Evolutionary conservation across 805 yeast species (phyloP).

Genomic region (Schwanniomyces yamadae): DNA sequence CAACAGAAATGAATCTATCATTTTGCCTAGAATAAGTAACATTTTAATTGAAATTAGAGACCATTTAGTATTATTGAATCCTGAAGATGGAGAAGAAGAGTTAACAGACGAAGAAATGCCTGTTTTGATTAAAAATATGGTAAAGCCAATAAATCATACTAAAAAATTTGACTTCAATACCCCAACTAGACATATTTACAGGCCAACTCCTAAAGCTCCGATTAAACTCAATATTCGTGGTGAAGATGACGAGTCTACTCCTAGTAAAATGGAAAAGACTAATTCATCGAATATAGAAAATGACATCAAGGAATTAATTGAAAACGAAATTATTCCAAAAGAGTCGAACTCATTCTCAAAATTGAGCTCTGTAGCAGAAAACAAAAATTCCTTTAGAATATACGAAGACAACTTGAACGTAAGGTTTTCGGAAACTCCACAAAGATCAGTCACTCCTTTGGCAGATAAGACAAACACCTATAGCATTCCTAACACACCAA

Average conservation of each 20-base stretch:
- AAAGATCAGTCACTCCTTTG: conserved; percentile 13
- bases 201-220: conserved; percentile 3
- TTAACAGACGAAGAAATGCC: conserved; percentile 45
- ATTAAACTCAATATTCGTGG: not conserved
- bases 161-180: conserved; percentile 2
- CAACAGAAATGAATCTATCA: conserved; percentile 59
- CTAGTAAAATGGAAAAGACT: too few species aligned
- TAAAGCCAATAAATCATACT: not conserved
- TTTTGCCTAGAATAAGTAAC: conserved; percentile 61
- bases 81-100: conserved; percentile 43
- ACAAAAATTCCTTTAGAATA: not conserved
- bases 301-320: too few species aligned
- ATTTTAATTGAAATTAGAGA: conserved; percentile 71
- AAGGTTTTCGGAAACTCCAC: not conserved
- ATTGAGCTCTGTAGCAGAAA: not conserved
- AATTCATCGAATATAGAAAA: not conserved
- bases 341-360: not conserved
- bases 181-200: not conserved
- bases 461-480: conserved; percentile 25
- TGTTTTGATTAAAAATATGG: conserved; percentile 7
- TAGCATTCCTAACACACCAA: conserved; percentile 14
- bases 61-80: conserved; percentile 53
- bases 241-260: not conserved
- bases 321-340: not conserved
- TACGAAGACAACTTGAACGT: not conserved